Base-by-base conservation (phyloP, 1,284 basidiomycete species). In the Naganishia liquefaciens region DNA sequence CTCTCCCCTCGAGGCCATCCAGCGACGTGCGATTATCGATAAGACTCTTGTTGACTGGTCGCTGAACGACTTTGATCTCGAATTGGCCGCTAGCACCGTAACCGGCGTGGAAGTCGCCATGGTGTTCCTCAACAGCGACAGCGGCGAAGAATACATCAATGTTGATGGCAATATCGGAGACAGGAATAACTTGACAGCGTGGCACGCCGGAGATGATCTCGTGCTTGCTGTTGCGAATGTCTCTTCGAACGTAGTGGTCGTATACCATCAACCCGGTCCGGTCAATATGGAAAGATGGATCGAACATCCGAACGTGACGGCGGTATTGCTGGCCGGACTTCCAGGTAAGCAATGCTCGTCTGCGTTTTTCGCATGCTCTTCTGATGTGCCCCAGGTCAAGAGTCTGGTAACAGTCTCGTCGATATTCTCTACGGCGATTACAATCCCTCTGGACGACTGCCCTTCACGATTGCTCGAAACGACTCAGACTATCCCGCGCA, bases 401-500 rank as follows among this genome's bases (percentile, higher is more conserved):
- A 93, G 78, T 83, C 84, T 0, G 91, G 91, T 0, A 90, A 90
- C 74, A 79, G 87, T 0, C 80, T 93, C 28, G 83, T 84, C 1
- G 89, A 91, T 71, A 83, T 78, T 46, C 57, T 79, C 6, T 78
- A 77, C 64, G 77, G 78, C 6, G 80, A 77, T 19, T 85, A 83
- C 74, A 91, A 88, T 75, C 90, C 91, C 0, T 86, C 85, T 23
- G 91, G 86, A 5, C 83, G 87, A 42, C 79, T 93, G 39, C 88
- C 90, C 1, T 91, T 90, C 77, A 90, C 90, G 1, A 91, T 91
- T 72, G 89, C 88, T 54, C 88, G 87, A 80, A 76, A 80, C 23
- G 68, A 78, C 0, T 73, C 77, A 30, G 91, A 93, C 75, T 93
- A 91, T 75, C 76, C 83, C 25, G 83, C 84, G 17, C 70, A 80